Base-by-base conservation (phyloP, 179 eudicot genomes). In the Gypsophila paniculata region DNA sequence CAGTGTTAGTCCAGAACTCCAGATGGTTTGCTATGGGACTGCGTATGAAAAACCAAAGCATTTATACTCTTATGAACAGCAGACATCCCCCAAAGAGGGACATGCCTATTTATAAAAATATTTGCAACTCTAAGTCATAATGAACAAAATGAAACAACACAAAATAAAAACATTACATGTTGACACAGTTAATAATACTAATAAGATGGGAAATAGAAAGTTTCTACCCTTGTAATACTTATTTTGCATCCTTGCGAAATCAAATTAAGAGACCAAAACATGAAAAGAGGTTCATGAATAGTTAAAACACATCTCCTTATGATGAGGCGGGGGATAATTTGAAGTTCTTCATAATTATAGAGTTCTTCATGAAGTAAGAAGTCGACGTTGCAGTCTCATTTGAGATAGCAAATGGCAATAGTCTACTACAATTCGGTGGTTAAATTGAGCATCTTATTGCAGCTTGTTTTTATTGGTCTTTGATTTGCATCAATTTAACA, bases 1-100 rank as follows among this genome's bases (percentile, higher is more conserved):
- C 65, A 67, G 69, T 15, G 65, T 79, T 73, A 61, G 36, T 46
- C 68, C 46, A 55, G 62, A 19, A 61, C 25, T 46, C 68, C 46
- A 55, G 62, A 19, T 22, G 34, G 65, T 73, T 57, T 55, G 26
- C 54, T 19, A 36, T 39, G 53, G 39, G 17, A n/a, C 23, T 7
- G 36, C 18, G 44, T 61, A 44, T 2, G 53, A 65, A n/a, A 55
- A 68, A 26, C 49, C 59, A 65, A 15, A 44, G 46, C 26, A 42
- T 55, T 26, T 13, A 15, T 21, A 38, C 58, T 44, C 26, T 18
- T 38, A 61, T 22, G 23, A 3, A 65, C 61, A 46, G 8, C 17
- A 42, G 1, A 15, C 0, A 32, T 12, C 34, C 34, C 34, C 34
- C 34, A 22, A 19, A 51, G 46, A 44, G 48, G 34, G 38, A 68